These are phyloP conservation scores for Phoma sp. DNA, from an alignment of 2,329 filamentous ascomycete genomes.

Conservation along the genomic window DNA sequence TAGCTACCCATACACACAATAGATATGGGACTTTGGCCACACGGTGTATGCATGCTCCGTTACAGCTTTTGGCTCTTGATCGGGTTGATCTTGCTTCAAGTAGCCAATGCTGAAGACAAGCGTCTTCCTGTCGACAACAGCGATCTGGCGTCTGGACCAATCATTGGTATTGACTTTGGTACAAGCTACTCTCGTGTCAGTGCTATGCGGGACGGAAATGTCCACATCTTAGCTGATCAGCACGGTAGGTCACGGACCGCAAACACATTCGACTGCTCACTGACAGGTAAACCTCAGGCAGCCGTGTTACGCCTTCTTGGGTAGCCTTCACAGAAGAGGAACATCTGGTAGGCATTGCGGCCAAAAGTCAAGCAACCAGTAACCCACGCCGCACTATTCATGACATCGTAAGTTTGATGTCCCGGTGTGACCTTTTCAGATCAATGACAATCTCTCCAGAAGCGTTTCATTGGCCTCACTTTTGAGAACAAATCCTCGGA, in stretches of 20 bases:
- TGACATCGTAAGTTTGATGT: slow-evolving; percentile 44
- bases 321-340: slow-evolving; percentile 97
- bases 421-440: neutral
- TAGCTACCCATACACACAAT: no score
- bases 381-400: slow-evolving; percentile 58
- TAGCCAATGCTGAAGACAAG: slow-evolving; percentile 74
- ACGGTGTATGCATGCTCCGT: no score
- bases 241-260: slow-evolving; percentile 39
- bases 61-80: slow-evolving; percentile 44
- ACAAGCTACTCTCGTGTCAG: slow-evolving; percentile 94
- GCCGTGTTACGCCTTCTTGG: slow-evolving; percentile 67
- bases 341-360: slow-evolving; percentile 91
- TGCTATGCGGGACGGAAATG: slow-evolving; percentile 61
- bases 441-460: slow-evolving; percentile 45
- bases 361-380: slow-evolving; percentile 55
- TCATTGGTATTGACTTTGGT: slow-evolving; percentile 86
- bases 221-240: slow-evolving; percentile 53
- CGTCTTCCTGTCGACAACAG: slow-evolving; percentile 66
- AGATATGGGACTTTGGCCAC: no score
- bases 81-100: slow-evolving; percentile 82
- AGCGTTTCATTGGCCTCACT: slow-evolving; percentile 60
- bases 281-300: slow-evolving; percentile 29
- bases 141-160: slow-evolving; percentile 52
- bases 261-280: slow-evolving; percentile 30
- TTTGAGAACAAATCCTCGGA: slow-evolving; percentile 72